Base-by-base conservation (phyloP, 345 rosid genomes). In the Schrenkiella parvula region DNA sequence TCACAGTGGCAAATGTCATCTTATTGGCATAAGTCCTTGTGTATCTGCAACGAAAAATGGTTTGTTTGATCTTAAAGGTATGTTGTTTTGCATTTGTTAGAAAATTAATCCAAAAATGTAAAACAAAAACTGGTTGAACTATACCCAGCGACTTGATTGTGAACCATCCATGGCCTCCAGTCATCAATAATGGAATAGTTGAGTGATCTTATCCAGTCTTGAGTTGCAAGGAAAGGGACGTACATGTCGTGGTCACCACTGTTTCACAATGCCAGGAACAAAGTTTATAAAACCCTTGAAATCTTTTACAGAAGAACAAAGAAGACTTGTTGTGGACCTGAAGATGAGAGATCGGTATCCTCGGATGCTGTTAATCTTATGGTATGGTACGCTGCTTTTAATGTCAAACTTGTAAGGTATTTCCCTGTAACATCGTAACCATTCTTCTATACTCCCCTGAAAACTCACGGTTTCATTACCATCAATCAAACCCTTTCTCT, bases 1-100 rank as follows among this genome's bases (percentile, higher is more conserved):
- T 89, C 0, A 87, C 70, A 6, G 89, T 89, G 11, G 89, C 89
- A 50, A 80, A 89, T 48, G 90, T 81, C 96, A 87, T 83, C 23
- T 26, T 53, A 62, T 84, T 89, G 0, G 86, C 68, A 58, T 86
- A 84, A 37, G 81, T 80, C 76, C 90, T 83, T 0, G 88, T 83
- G 69, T 83, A 86, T 39, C 95, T 59, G 29, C 19, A 10, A 51
- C 8, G 2, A 19, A 55, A 54, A 17, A 55, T n/a, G n/a, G 4
- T 32, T 18, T 10, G 32, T 51, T 23, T 22, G 56, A 51, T 51
- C 56, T 13, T 13, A 13, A 25, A 22, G 14, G 10, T n/a, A 17
- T 50, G 37, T 54, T 31, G 41, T 31, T 25, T n/a, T n/a, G n/a
- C 11, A 6, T 26, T 26, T 17, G 41, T 9, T 56, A 51, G 42